Evolutionary conservation across 305 asterid species (phyloP).

Genomic region (Lippia alba): DNA sequence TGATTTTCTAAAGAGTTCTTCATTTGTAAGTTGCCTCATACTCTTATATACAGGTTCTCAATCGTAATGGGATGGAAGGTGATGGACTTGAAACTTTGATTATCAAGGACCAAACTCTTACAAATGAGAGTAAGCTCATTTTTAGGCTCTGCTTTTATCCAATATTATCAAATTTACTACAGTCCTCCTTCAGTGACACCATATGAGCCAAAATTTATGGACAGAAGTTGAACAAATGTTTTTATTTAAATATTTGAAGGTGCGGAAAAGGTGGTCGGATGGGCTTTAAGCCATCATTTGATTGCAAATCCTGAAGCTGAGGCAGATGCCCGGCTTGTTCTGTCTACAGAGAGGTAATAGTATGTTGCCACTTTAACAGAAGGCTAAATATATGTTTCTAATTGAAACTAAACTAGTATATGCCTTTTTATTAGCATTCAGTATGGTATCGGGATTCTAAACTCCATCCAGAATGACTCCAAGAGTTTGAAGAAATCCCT

Average conservation of each 20-base stretch:
- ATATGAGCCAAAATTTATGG: conserved; percentile 25
- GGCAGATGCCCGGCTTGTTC: conserved; percentile 47
- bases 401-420: conserved; percentile 26
- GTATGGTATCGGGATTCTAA: conserved; percentile 62
- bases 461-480: conserved; percentile 59
- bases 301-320: conserved; percentile 59
- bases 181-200: conserved; percentile 10
- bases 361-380: conserved; percentile 31
- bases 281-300: conserved; percentile 76
- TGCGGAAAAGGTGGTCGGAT: conserved; percentile 77
- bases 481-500: conserved; percentile 71
- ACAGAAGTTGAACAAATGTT: conserved; percentile 13
- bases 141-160: conserved; percentile 1
- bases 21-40: conserved; percentile 27
- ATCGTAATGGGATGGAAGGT: conserved; percentile 62
- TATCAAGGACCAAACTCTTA: conserved; percentile 66
- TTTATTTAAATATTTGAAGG: conserved; percentile 50
- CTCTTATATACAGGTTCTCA: conserved; percentile 57
- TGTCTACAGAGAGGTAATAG: conserved; percentile 66
- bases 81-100: conserved; percentile 60
- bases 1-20: conserved; percentile 11
- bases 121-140: conserved; percentile 63
- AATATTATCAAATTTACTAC: conserved; percentile 7
- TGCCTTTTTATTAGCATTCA: conserved; percentile 58
- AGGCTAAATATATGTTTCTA: conserved; percentile 25